phyloP scores from a whole-genome alignment of 306 rosid species.

The Quercus glauca region DNA sequence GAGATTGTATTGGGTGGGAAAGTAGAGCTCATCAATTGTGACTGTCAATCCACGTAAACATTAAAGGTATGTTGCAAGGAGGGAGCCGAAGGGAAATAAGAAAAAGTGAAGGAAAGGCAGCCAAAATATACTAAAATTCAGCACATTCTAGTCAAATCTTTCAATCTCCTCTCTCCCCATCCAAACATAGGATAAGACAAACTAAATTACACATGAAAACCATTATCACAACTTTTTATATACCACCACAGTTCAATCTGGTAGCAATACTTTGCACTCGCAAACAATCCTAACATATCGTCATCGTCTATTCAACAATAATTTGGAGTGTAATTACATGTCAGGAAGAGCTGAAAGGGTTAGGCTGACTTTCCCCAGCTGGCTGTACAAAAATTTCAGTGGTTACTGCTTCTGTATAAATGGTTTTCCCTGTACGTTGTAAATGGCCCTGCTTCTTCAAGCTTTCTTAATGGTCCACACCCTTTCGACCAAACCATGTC shows the following conservation, averaged over 20 bases:
- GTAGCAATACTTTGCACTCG: slow-evolving; percentile 24
- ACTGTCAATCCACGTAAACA: too few relatives aligned
- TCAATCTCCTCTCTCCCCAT: too few relatives aligned
- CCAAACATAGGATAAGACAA: too few relatives aligned
- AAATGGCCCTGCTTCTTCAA: slow-evolving; percentile 22
- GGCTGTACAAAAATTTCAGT: slow-evolving; percentile 56
- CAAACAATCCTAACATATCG: slow-evolving; percentile 20
- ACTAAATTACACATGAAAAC: slow-evolving; percentile 13
- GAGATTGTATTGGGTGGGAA: too few relatives aligned
- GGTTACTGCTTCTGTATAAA: slow-evolving; percentile 38
- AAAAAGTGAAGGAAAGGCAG: too few relatives aligned
- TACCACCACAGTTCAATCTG: slow-evolving; percentile 30
- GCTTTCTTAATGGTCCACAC: slow-evolving; percentile 36
- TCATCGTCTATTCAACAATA: slow-evolving; percentile 24
- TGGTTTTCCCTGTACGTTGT: slow-evolving; percentile 39
- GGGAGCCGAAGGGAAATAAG: too few relatives aligned
- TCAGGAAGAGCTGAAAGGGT: slow-evolving; percentile 79
- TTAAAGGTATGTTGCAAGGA: too few relatives aligned
- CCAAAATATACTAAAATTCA: too few relatives aligned
- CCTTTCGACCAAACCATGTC: slow-evolving; percentile 79
- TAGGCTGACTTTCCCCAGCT: slow-evolving; percentile 46
- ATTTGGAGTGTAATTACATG: slow-evolving; percentile 68
- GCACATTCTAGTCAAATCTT: too few relatives aligned
- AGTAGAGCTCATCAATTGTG: too few relatives aligned
- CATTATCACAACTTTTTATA: slow-evolving; percentile 33